Conservation (phyloP, 192 early-diverging fungal species). For the Borealophlyctis nickersoniae region DNA sequence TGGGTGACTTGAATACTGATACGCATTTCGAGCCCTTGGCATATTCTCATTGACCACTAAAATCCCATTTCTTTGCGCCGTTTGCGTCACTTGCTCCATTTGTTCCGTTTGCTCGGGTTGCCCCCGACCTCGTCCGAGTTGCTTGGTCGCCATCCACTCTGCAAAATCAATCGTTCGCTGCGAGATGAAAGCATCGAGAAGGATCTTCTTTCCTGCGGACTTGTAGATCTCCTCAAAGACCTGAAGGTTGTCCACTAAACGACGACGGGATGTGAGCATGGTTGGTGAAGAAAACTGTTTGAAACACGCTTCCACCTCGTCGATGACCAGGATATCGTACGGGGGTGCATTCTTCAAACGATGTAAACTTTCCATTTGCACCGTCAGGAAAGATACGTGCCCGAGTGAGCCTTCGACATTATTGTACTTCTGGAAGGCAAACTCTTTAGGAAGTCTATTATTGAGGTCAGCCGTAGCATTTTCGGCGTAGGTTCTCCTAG, state of each 20-base stretch:
- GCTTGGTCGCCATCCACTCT: slow-evolving; percentile 4
- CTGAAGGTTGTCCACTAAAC: slow-evolving; percentile 1
- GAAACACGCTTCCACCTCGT: slow-evolving; percentile 15
- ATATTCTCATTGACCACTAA: slow-evolving; percentile 9
- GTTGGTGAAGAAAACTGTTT: slow-evolving; percentile 15
- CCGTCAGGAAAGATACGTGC: slow-evolving; percentile 5
- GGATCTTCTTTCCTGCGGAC: neutral
- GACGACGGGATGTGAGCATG: slow-evolving; percentile 5
- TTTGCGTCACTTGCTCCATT: too few relatives aligned
- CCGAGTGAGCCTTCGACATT: slow-evolving; percentile 10
- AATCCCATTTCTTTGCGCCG: too few relatives aligned
- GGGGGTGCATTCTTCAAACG: slow-evolving; percentile 7
- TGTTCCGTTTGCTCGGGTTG: too few relatives aligned
- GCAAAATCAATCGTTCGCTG: slow-evolving; percentile 15
- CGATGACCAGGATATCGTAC: slow-evolving; percentile 13
- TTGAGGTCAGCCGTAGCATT: slow-evolving; percentile 9
- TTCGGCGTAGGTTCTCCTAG: slow-evolving; percentile 5
- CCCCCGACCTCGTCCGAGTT: too few relatives aligned
- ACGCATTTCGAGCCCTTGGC: neutral
- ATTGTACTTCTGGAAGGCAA: slow-evolving; percentile 12
- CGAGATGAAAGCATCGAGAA: slow-evolving; percentile 11
- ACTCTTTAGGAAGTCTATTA: slow-evolving; percentile 5
- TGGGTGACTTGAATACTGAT: slow-evolving; percentile 8
- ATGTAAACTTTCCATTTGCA: slow-evolving; percentile 18
- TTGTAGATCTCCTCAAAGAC: slow-evolving; percentile 12